Conservation (phyloP, 2,329 filamentous ascomycete genomes). For the Scorias spongiosa region DNA sequence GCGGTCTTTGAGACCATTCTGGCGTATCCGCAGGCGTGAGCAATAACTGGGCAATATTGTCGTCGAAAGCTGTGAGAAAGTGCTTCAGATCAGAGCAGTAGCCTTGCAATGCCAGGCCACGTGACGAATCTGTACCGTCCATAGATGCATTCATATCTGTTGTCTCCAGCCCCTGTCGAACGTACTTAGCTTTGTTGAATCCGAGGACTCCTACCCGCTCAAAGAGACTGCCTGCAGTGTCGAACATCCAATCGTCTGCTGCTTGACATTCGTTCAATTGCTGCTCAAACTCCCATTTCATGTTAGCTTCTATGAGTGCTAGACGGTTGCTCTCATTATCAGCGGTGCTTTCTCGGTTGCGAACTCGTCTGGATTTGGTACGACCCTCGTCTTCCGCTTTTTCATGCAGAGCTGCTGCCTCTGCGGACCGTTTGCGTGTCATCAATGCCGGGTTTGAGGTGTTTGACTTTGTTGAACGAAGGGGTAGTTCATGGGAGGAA, state of each 20-base stretch:
- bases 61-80: conserved; percentile 16
- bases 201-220: conserved; percentile 34
- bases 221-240: conserved; percentile 37
- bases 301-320: conserved; percentile 30
- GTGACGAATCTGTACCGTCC: no score
- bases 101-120: not conserved
- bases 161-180: conserved; percentile 14
- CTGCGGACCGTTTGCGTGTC: conserved; percentile 45
- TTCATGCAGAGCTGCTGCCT: conserved; percentile 44
- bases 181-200: conserved; percentile 13
- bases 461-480: not conserved
- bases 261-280: conserved; percentile 37
- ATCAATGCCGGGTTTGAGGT: conserved; percentile 9
- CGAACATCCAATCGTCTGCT: conserved; percentile 44
- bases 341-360: conserved; percentile 39
- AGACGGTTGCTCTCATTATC: conserved; percentile 29
- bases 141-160: not conserved
- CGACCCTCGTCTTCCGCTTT: conserved; percentile 37
- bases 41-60: conserved; percentile 13
- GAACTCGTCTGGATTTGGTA: conserved; percentile 44
- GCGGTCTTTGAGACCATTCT: conserved; percentile 8
- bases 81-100: conserved; percentile 11
- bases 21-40: conserved; percentile 13
- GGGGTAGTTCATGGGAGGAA: not conserved
- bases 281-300: conserved; percentile 38